Evolutionary conservation across 768 basidiomycete species (phyloP), one percentile per base, ranked within the genome.

Genomic region (Mycena amicta): DNA sequence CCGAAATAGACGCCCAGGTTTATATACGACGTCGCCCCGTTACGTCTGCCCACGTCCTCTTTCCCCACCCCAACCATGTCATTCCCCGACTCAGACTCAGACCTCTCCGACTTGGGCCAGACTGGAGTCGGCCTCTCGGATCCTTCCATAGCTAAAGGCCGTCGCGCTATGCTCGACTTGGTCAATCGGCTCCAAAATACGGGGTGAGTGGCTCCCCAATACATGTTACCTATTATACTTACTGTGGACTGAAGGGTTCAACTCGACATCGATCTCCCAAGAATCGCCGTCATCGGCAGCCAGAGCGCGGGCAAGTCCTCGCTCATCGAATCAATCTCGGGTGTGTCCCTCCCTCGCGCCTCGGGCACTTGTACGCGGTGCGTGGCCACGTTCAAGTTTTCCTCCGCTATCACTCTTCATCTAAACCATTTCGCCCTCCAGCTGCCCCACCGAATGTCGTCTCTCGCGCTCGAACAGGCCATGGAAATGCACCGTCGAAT

Each of bases 291-390:
- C 41, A 81, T 90, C 18, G 89, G 90, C 1, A 80, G 78, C 2
- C 90, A 92, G 61, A 88, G 85, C 43, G 87, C 87, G 0, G 90
- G 90, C 0, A 91, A 91, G 64, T 89, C 88, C 0, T 91, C 89
- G 0, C 76, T 91, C 3, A 90, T 92, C 12, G 89, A 92, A 63
- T 81, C 87, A 0, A 90, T 92, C 45, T 89, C 88, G 0, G 87
- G 89, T 0, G 83, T 91, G 18, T 87, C 81, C 0, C 73, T 91
- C 0, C 89, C 89, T 23, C 80, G 88, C 8, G 86, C 86, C 0
- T 75, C 83, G n/a, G 90, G 90, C 0, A 90, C 89, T 0, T 91
- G 90, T 59, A 92, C 90, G 0, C 78, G 90, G 90, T 85, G 59
- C 37, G 62, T 27, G n/a, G n/a, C n/a, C n/a, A n/a, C n/a, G n/a